These are phyloP conservation scores for Yamadazyma triangularis DNA, from an alignment of 1,139 yeast genomes.

Conservation along the genomic window DNA sequence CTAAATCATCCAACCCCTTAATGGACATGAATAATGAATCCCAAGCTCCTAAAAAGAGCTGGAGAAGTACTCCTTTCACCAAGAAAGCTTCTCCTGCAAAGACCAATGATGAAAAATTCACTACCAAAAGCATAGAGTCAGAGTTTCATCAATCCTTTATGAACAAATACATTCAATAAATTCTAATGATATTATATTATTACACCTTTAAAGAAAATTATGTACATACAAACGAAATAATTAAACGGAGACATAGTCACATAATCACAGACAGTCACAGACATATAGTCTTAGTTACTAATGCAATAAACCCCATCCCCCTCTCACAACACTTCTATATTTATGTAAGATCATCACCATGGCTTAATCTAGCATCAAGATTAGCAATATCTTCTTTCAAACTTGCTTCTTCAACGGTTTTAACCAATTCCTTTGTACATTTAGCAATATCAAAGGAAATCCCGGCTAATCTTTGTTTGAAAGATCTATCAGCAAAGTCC, in stretches of 20 bases:
- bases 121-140: slow-evolving; percentile 65
- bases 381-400: slow-evolving; percentile 70
- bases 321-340: slow-evolving; percentile 16
- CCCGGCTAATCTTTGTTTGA: slow-evolving; percentile 91
- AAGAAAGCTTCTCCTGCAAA: slow-evolving; percentile 21
- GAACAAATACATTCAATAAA: slow-evolving; percentile 55
- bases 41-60: slow-evolving; percentile 33
- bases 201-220: too few species aligned
- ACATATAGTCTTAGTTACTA: slow-evolving; percentile 29
- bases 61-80: slow-evolving; percentile 55
- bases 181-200: too few species aligned
- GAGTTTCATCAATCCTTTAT: slow-evolving; percentile 70
- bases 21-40: slow-evolving; percentile 3
- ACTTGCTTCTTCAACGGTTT: slow-evolving; percentile 92
- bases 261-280: slow-evolving; percentile 17
- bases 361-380: slow-evolving; percentile 43
- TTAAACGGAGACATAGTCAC: too few species aligned
- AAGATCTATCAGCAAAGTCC: slow-evolving; percentile 80
- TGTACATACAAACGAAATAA: too few species aligned
- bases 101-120: slow-evolving; percentile 25
- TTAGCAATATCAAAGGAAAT: slow-evolving; percentile 95
- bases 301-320: slow-evolving; percentile 19
- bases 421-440: slow-evolving; percentile 91
- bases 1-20: slow-evolving; percentile 36
- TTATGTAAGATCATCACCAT: slow-evolving; percentile 32